A percentile compares a stretch with the other conserved stretches of the same genome.
phyloP scores from a whole-genome alignment of 176 grass and related monocot genomes.

The Lolium multiflorum region DNA sequence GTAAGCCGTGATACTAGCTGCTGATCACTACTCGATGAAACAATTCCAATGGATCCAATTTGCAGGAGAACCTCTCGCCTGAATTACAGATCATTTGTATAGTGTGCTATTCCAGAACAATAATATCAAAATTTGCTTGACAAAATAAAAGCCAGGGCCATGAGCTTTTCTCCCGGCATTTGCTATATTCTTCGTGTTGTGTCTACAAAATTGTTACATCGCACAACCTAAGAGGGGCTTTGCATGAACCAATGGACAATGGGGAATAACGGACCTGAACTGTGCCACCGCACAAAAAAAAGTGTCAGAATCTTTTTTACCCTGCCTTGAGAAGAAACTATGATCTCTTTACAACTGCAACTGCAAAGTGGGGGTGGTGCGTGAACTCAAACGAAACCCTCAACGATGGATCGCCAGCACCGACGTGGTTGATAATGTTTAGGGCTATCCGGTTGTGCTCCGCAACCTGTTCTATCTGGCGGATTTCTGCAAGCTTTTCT shows the following conservation, averaged over 20 bases:
- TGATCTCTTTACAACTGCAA: constrained; percentile 89
- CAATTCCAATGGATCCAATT: no score
- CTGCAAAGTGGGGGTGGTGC: constrained; percentile 88
- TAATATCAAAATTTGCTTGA: constrained; percentile 28
- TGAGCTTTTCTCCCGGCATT: constrained; percentile 1
- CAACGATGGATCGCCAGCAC: constrained; percentile 62
- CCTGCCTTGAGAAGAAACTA: constrained; percentile 38
- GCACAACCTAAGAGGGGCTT: constrained; percentile 26
- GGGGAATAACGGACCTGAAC: neutral
- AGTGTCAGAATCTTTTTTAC: constrained; percentile 10
- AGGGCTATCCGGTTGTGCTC: constrained; percentile 91
- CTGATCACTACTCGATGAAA: no score
- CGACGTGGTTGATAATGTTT: constrained; percentile 83
- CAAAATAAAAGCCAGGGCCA: constrained; percentile 15
- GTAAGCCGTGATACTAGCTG: no score
- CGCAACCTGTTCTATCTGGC: constrained; percentile 86
- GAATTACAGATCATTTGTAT: constrained; percentile 26
- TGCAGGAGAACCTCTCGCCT: no score
- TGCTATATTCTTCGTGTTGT: constrained; percentile 16
- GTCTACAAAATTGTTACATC: constrained; percentile 57
- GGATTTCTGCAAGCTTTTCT: constrained; percentile 78
- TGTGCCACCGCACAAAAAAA: neutral
- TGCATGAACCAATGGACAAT: constrained; percentile 35
- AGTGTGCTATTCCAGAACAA: constrained; percentile 2
- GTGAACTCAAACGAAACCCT: constrained; percentile 86